Evolutionary conservation across 768 basidiomycete species (phyloP).

Genomic region (Tricholomella constricta): DNA sequence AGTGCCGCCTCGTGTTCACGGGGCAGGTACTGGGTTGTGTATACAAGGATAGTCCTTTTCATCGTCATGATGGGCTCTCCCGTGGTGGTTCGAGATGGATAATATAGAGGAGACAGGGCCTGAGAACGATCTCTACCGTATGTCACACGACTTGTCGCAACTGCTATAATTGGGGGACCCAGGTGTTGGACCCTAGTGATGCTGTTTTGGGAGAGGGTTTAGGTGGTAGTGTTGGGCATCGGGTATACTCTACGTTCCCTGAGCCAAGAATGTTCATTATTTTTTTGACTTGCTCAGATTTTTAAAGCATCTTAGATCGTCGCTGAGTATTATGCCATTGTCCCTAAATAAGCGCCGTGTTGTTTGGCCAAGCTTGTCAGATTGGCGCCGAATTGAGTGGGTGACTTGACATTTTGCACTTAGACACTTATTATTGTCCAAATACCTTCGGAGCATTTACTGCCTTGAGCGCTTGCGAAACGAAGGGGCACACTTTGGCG

Average conservation of each 20-base stretch:
- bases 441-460: neutral
- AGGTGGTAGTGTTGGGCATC: too few relatives aligned
- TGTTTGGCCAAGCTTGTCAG: conserved; percentile 3
- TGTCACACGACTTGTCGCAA: conserved; percentile 11
- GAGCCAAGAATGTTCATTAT: too few relatives aligned
- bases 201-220: too few relatives aligned
- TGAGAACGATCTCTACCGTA: conserved; percentile 7
- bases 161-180: conserved; percentile 1
- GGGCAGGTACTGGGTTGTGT: conserved; percentile 10
- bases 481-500: neutral
- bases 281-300: too few relatives aligned
- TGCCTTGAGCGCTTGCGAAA: neutral
- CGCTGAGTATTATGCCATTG: neutral
- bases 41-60: conserved; percentile 13
- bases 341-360: conserved; percentile 2
- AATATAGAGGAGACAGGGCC: neutral
- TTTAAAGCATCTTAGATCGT: too few relatives aligned
- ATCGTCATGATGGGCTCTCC: conserved; percentile 1
- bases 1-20: conserved; percentile 4
- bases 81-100: neutral
- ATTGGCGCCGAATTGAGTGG: neutral
- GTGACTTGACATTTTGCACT: neutral
- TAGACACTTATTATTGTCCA: neutral
- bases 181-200: conserved; percentile 1
- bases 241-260: too few relatives aligned